Conservation (phyloP, 75 land plant genomes). For the Picea glauca region DNA sequence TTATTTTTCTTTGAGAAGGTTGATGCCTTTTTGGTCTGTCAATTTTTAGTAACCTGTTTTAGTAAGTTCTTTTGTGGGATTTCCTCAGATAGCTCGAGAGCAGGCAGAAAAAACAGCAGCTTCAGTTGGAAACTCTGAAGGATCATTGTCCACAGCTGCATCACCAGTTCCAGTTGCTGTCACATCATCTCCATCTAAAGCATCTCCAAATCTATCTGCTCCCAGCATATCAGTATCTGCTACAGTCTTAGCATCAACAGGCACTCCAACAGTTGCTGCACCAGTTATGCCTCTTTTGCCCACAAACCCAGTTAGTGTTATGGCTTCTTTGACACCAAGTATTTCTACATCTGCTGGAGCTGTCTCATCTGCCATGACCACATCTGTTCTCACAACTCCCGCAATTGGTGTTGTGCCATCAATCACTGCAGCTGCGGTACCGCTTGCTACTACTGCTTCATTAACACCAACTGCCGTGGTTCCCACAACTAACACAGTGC, state of each 20-base stretch:
- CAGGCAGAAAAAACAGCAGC: conserved; percentile 46
- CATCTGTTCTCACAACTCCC: conserved; percentile 5
- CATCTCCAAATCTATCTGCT: conserved; percentile 21
- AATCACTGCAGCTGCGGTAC: background rate
- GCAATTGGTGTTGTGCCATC: conserved; percentile 12
- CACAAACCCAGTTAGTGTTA: conserved; percentile 23
- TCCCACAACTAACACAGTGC: background rate
- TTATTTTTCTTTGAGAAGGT: background rate
- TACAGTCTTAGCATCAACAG: conserved; percentile 3
- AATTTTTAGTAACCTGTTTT: conserved; percentile 1
- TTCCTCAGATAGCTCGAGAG: conserved; percentile 78
- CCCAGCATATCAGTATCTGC: conserved; percentile 5
- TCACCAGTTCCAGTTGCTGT: conserved; percentile 10
- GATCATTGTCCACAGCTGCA: conserved; percentile 1
- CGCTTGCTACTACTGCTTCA: conserved; percentile 16
- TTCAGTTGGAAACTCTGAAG: background rate
- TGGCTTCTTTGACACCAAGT: conserved; percentile 20
- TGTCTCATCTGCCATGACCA: conserved; percentile 10
- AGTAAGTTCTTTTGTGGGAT: background rate
- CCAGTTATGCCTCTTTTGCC: conserved; percentile 12
- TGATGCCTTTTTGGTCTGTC: background rate
- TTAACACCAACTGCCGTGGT: conserved; percentile 6
- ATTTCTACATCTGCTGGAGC: conserved; percentile 11
- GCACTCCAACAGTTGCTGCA: conserved; percentile 4
- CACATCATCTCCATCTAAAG: conserved; percentile 10